Evolutionary conservation across 345 rosid species (phyloP).

Genomic region (Laguncularia racemosa): DNA sequence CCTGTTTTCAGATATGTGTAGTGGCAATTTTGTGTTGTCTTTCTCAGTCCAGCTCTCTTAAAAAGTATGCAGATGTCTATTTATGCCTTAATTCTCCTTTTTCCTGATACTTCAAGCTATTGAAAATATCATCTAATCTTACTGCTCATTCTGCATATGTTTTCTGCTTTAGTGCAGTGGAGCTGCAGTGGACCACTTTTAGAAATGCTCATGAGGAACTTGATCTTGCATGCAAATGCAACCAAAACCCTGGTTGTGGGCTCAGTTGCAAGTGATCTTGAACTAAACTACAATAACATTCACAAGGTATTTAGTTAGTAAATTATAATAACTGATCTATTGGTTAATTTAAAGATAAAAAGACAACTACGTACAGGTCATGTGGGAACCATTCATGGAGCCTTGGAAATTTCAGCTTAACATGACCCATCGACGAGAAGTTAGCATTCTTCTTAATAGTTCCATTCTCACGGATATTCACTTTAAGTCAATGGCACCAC

Average conservation of each 20-base stretch:
- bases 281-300: slow-evolving; percentile 76
- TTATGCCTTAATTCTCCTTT: too few relatives aligned
- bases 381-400: slow-evolving; percentile 90
- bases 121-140: background rate
- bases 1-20: too few relatives aligned
- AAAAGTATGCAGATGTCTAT: too few relatives aligned
- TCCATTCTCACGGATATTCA: slow-evolving; percentile 48
- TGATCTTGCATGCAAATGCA: slow-evolving; percentile 31
- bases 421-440: slow-evolving; percentile 39
- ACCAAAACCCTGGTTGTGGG: slow-evolving; percentile 38
- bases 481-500: slow-evolving; percentile 55
- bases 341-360: too few relatives aligned
- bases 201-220: slow-evolving; percentile 55
- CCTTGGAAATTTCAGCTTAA: slow-evolving; percentile 72
- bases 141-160: background rate
- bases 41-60: too few relatives aligned
- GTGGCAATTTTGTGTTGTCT: too few relatives aligned
- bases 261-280: slow-evolving; percentile 51
- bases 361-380: slow-evolving; percentile 35
- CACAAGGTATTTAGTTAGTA: slow-evolving; percentile 45
- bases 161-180: slow-evolving; percentile 52
- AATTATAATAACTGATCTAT: too few relatives aligned
- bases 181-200: slow-evolving; percentile 74
- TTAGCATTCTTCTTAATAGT: slow-evolving; percentile 42
- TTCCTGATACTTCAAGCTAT: too few relatives aligned